Percentiles rank a stretch among this genome's conserved stretches.
phyloP scores from a whole-genome alignment of 495 filamentous ascomycete genomes.

The Aspergillus cavernicola region DNA sequence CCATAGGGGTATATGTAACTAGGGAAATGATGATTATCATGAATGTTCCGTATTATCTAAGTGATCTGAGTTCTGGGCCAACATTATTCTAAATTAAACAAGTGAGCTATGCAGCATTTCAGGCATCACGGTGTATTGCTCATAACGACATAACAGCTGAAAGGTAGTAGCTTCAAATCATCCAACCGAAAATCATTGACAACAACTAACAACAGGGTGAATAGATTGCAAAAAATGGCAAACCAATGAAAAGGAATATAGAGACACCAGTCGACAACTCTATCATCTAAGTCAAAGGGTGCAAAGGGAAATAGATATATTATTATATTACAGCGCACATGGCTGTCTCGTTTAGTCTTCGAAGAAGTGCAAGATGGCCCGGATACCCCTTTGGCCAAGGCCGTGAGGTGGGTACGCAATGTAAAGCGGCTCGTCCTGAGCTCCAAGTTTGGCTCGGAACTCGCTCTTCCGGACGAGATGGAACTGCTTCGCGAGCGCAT shows the following conservation, averaged over 20 bases:
- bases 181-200: too few species aligned
- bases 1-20: too few species aligned
- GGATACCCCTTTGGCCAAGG: constrained; percentile 67
- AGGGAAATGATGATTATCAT: too few species aligned
- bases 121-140: too few species aligned
- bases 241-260: not conserved
- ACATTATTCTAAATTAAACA: too few species aligned
- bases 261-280: not conserved
- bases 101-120: too few species aligned
- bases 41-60: too few species aligned
- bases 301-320: not conserved
- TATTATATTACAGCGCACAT: not conserved
- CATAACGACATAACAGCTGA: not conserved
- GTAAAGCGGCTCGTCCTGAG: constrained; percentile 70
- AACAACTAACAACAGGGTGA: constrained; percentile 1
- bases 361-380: constrained; percentile 79
- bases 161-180: not conserved
- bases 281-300: not conserved
- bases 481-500: constrained; percentile 70
- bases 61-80: too few species aligned
- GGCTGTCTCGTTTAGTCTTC: constrained; percentile 50
- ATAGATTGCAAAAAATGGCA: constrained; percentile 2
- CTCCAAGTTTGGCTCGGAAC: constrained; percentile 82
- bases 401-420: constrained; percentile 80
- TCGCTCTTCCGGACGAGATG: constrained; percentile 78